Evolutionary conservation across 2,329 filamentous ascomycete species (phyloP).

Genomic region (Colletotrichum falcatum): DNA sequence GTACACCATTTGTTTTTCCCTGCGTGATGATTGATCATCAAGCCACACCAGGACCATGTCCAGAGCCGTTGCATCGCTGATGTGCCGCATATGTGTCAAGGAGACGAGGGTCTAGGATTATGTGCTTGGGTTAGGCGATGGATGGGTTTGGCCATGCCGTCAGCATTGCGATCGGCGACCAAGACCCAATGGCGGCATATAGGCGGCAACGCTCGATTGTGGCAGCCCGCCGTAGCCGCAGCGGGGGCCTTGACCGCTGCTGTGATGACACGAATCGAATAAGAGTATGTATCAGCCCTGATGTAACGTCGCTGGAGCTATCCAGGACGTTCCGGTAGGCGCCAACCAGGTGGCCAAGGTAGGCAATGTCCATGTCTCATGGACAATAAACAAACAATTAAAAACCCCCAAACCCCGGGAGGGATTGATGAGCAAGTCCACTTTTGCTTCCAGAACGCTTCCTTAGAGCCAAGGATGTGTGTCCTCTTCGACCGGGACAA

Average conservation of each 20-base stretch:
- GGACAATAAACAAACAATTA: not conserved
- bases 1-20: not conserved
- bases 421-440: not conserved
- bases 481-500: not conserved
- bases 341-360: not conserved
- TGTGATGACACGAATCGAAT: not conserved
- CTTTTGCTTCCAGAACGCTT: constrained; percentile 10
- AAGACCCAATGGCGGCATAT: not conserved
- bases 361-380: not conserved
- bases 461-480: not conserved
- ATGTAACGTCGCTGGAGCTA: constrained; percentile 3
- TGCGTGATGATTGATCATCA: constrained; percentile 15
- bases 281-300: not conserved
- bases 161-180: no score
- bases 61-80: not conserved
- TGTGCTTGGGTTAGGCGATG: not conserved
- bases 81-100: constrained; percentile 6
- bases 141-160: no score
- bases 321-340: not conserved
- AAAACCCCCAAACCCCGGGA: not conserved
- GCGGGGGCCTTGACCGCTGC: constrained; percentile 2
- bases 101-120: constrained; percentile 19
- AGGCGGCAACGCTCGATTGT: not conserved
- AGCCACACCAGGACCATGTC: constrained; percentile 12
- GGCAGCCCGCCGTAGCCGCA: constrained; percentile 13